These are phyloP conservation scores for Cytospora mali DNA, from an alignment of 2,329 filamentous ascomycete genomes.

Conservation along the genomic window DNA sequence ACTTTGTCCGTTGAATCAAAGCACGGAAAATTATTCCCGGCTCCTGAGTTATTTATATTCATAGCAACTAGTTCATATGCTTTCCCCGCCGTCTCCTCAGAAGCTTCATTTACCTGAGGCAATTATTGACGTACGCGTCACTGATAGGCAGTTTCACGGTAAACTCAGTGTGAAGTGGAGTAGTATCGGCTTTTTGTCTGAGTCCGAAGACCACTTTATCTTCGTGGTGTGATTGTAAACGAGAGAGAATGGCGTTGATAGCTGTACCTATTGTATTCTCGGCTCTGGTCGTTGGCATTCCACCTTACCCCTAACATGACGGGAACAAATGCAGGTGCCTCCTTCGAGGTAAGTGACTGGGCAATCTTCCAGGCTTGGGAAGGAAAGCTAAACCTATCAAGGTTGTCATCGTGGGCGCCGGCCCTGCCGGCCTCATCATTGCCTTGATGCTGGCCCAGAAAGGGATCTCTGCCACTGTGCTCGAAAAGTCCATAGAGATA, in stretches of 20 bases:
- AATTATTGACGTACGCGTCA: too few species aligned
- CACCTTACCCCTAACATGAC: background rate
- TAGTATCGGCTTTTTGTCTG: conserved; percentile 3
- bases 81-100: too few species aligned
- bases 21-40: too few species aligned
- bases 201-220: background rate
- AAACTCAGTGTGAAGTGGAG: background rate
- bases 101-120: too few species aligned
- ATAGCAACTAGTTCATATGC: too few species aligned
- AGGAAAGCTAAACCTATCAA: conserved; percentile 3
- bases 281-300: background rate
- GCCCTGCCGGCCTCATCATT: conserved; percentile 32
- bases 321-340: background rate
- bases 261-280: background rate
- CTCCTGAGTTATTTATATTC: too few species aligned
- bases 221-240: background rate
- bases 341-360: conserved; percentile 3
- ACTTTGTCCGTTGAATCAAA: too few species aligned
- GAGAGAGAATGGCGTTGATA: background rate
- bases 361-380: rapidly evolving
- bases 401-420: conserved; percentile 32
- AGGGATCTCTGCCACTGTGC: conserved; percentile 33
- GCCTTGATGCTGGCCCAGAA: conserved; percentile 32
- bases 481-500: conserved; percentile 34
- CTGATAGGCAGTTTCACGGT: background rate